A percentile compares a stretch with the other conserved stretches of the same genome.
Conservation (phyloP, 2,329 filamentous ascomycete genomes). For the Aspergillus ruber region DNA sequence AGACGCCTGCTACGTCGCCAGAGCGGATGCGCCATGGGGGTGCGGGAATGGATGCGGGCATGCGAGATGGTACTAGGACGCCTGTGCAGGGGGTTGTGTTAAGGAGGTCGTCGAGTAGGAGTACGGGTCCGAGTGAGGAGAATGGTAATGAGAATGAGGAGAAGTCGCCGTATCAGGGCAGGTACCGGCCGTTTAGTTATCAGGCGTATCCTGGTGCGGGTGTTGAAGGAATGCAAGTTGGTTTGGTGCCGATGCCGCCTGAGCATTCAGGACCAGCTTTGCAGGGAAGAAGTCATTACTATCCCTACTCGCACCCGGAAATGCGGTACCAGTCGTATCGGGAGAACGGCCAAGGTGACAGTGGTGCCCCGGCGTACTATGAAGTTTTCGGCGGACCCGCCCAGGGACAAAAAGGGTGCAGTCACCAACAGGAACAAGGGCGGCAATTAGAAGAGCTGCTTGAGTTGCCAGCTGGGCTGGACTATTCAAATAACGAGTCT, state of each 20-base stretch:
- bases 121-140: background rate
- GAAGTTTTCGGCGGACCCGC: background rate
- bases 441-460: background rate
- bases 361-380: background rate
- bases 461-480: background rate
- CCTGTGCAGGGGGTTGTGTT: background rate
- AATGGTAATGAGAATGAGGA: background rate
- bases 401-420: background rate
- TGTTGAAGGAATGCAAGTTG: background rate
- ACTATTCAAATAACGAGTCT: background rate
- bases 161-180: background rate
- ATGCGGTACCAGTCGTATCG: too few relatives aligned
- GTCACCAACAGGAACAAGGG: background rate
- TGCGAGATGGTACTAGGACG: background rate
- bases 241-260: too few relatives aligned
- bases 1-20: conserved; percentile 19
- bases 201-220: background rate
- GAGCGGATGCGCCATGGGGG: conserved; percentile 16
- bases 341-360: too few relatives aligned
- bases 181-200: background rate
- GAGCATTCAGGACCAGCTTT: too few relatives aligned
- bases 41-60: background rate
- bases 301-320: too few relatives aligned
- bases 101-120: background rate
- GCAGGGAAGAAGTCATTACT: too few relatives aligned